Evolutionary conservation across 495 filamentous ascomycete species (phyloP), one percentile per base, ranked within the genome.

Genomic region (Aspergillus bertholletiae): DNA sequence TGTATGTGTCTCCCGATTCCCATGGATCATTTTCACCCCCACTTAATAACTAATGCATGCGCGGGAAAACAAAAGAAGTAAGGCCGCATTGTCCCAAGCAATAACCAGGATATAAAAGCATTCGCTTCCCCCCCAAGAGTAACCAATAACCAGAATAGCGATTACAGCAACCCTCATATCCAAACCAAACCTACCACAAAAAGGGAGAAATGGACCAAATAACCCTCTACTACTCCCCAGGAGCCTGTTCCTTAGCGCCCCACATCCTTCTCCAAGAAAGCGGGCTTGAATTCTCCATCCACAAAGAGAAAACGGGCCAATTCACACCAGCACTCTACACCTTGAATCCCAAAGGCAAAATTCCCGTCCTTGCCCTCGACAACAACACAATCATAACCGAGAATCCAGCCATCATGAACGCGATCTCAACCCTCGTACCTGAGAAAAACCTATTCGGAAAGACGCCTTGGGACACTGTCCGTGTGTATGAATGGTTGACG

Each of bases 401-500:
- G 52, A 51, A 58, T 17, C 64, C 67, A 0, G 73, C 73, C 5
- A 59, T 56, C 12, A 39, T 21, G 24, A 56, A 34, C 3, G 18
- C 45, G 68, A 44, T 54, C 64, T 43, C 57, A 24, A 27, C 64
- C 58, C 43, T 63, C 43, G 44, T 67, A 6, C 71, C 73, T 0
- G 58, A 62, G 9, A 49, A 34, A 21, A 30, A 65, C 7, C 47
- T 74, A 2, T 34, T 74, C 21, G 74, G 74, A 8, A 35, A 39
- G 21, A 62, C 60, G 13, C 20, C 49, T 1, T 44, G 70, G 8
- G 71, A 72, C 24, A 63, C 47, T 2, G 65, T 66, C 11, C 59
- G 66, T 18, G 57, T 62, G 4, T 65, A 69, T 21, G 69, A 74
- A 56, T 77, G 74, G 74, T 21, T 74, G 60, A 61, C 56, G 27